phyloP scores from a whole-genome alignment of 768 basidiomycete species.

The Termitomyces sp. region DNA sequence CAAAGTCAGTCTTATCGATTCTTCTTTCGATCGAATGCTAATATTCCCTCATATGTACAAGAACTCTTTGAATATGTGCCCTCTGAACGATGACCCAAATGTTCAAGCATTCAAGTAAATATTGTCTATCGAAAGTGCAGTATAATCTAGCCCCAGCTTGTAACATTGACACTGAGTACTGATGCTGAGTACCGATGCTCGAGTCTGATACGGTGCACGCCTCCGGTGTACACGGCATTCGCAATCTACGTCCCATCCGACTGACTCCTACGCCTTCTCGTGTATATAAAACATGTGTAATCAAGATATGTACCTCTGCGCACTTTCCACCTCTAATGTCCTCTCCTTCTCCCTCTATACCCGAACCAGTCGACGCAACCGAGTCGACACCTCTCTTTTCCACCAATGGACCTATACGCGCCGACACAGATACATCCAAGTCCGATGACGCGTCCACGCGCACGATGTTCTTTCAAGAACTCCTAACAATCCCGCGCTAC shows the following conservation, averaged over 20 bases:
- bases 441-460: not conserved
- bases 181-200: not conserved
- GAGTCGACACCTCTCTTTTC: slow-evolving; percentile 5
- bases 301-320: not conserved
- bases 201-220: not conserved
- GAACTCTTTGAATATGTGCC: no score
- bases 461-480: slow-evolving; percentile 3
- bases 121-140: not conserved
- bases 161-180: not conserved
- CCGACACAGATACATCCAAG: not conserved
- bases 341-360: not conserved
- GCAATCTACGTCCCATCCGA: no score
- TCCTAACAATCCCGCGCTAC: slow-evolving; percentile 2
- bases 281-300: not conserved
- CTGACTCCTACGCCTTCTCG: not conserved
- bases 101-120: not conserved
- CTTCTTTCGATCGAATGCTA: not conserved
- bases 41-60: not conserved
- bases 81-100: not conserved
- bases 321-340: not conserved
- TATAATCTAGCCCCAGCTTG: not conserved
- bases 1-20: not conserved
- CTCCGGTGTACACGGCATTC: not conserved
- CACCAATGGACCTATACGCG: not conserved
- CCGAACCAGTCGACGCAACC: not conserved